Base-by-base conservation (phyloP, 208 protist species). In the Crithidia sp. region DNA sequence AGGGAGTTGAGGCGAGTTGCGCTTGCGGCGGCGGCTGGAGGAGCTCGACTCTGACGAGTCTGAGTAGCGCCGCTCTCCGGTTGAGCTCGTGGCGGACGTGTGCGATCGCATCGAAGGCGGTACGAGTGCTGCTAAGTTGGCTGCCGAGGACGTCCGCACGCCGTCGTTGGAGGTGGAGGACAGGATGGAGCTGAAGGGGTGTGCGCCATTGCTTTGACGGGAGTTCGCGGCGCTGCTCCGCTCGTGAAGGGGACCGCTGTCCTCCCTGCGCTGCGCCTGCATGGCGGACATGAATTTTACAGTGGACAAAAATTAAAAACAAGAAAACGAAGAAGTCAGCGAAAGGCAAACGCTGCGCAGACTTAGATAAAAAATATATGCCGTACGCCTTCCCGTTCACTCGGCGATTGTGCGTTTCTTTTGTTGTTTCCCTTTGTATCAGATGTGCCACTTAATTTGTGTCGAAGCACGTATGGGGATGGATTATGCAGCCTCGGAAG, bases 1-100 rank as follows among this genome's bases (percentile, higher is more conserved):
- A 7, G 45, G 50, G 7, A 67, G 62, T 7, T 44, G 37, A 8
- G 62, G 13, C 36, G 62, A 57, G 37, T 40, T 43, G 49, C 16
- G n/a, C 50, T 45, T 57, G 14, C 62, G 62, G 4, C 37, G 37
- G 5, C 49, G n/a, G 14, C 62, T 67, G 62, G 62, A 67, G 7
- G 49, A 37, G 62, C 50, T 67, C 62, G 62, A 67, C 5, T 57
- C 62, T 37, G 62, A 67, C 7, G 37, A 67, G 49, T 57, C 49
- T 7, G 62, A 67, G 50, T 36, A 57, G 62, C 62, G 62, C 5
- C 50, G 62, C 49, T 45, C 62, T 49, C 5, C 7, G 8, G 62
- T n/a, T 6, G 49, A 19, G 28, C 28, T 45, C 28, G 62, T n/a
- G 28, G 28, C 28, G 28, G 28, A 28, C 36, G 36, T 45, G 7